A percentile compares a stretch with the other conserved stretches of the same genome.
Evolutionary conservation across 352 stramenopile species (phyloP).

Genomic region (Phytopythium montanum): DNA sequence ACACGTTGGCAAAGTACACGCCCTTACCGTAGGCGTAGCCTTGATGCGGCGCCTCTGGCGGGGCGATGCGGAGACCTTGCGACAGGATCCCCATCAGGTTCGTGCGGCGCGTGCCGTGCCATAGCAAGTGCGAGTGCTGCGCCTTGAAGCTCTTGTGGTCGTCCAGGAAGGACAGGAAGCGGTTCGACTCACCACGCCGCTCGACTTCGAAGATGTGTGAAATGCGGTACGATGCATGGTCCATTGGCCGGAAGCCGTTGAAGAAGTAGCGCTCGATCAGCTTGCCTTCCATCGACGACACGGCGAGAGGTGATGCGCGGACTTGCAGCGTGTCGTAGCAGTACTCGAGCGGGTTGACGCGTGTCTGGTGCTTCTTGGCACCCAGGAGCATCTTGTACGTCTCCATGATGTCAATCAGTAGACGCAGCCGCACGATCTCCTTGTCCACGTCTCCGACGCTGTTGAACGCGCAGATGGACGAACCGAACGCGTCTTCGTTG

Average conservation of each 20-base stretch:
- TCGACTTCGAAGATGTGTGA: conserved; percentile 65
- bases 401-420: conserved; percentile 66
- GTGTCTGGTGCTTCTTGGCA: conserved; percentile 35
- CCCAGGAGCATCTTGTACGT: conserved; percentile 79
- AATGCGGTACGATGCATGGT: conserved; percentile 39
- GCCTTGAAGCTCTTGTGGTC: conserved; percentile 29
- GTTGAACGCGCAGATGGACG: conserved; percentile 63
- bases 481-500: conserved; percentile 55
- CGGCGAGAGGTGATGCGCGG: conserved; percentile 28
- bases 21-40: conserved; percentile 86
- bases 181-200: conserved; percentile 48
- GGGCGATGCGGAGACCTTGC: conserved; percentile 82
- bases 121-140: conserved; percentile 61
- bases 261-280: conserved; percentile 67
- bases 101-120: conserved; percentile 81
- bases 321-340: conserved; percentile 77
- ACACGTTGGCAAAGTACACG: conserved; percentile 82
- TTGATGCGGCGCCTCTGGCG: conserved; percentile 75
- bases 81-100: conserved; percentile 87
- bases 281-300: conserved; percentile 31
- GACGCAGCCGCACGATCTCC: conserved; percentile 58
- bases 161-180: conserved; percentile 41
- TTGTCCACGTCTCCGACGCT: conserved; percentile 47
- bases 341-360: conserved; percentile 67
- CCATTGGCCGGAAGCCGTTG: conserved; percentile 25